phyloP scores from a whole-genome alignment of 108 stramenopile species.

The Conticribra weissflogii region DNA sequence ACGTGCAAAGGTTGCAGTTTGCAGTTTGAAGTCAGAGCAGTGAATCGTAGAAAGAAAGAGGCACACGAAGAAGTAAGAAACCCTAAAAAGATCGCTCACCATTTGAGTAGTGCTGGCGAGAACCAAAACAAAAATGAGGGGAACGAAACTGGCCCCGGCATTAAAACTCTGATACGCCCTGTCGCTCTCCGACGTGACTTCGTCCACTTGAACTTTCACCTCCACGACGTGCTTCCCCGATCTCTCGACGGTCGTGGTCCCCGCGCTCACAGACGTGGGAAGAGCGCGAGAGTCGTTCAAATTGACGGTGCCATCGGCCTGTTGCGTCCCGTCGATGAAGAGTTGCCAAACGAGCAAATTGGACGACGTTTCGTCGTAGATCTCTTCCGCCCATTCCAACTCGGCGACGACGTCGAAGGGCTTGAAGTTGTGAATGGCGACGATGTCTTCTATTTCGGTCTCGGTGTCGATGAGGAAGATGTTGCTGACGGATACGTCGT shows the following conservation, averaged over 20 bases:
- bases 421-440: slow-evolving; percentile 13
- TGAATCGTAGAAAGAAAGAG: not conserved
- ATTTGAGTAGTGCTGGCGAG: slow-evolving; percentile 48
- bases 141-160: slow-evolving; percentile 54
- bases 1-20: not conserved
- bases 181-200: not conserved
- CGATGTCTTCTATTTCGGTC: slow-evolving; percentile 4
- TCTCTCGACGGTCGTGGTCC: slow-evolving; percentile 1
- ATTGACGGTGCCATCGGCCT: slow-evolving; percentile 14
- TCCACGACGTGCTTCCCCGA: slow-evolving; percentile 26
- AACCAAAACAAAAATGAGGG: slow-evolving; percentile 48
- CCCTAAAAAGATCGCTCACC: slow-evolving; percentile 13
- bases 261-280: slow-evolving; percentile 12
- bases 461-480: slow-evolving; percentile 8
- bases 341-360: slow-evolving; percentile 16
- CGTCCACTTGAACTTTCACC: slow-evolving; percentile 23
- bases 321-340: slow-evolving; percentile 11
- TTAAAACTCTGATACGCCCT: slow-evolving; percentile 47
- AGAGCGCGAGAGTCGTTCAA: slow-evolving; percentile 23
- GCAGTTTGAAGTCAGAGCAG: not conserved
- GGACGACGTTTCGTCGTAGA: slow-evolving; percentile 14
- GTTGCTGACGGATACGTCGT: slow-evolving; percentile 6
- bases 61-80: not conserved
- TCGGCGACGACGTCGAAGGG: slow-evolving; percentile 18
- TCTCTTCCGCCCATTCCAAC: slow-evolving; percentile 13